phyloP scores from a whole-genome alignment of 1,284 basidiomycete genomes.

The Fomitopsis schrenkii region DNA sequence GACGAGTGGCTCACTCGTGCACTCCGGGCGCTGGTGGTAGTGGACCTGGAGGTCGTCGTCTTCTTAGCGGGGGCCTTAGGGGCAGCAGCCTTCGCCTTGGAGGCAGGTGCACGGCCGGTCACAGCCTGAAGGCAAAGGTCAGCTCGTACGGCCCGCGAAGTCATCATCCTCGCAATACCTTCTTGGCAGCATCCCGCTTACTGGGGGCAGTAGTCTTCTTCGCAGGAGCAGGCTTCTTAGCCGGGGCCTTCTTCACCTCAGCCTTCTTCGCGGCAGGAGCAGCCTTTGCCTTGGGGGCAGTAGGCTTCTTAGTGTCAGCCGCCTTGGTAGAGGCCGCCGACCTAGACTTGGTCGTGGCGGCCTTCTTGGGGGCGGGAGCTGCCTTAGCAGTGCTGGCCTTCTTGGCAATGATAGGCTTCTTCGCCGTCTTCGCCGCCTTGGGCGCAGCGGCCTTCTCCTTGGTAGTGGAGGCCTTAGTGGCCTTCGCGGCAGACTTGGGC shows the following conservation, averaged over 20 bases:
- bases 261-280: conserved; percentile 20
- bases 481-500: conserved; percentile 14
- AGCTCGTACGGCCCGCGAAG: background rate
- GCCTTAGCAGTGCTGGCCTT: conserved; percentile 24
- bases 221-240: conserved; percentile 41
- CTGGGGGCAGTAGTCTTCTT: conserved; percentile 48
- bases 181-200: conserved; percentile 51
- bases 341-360: conserved; percentile 17
- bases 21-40: conserved; percentile 12
- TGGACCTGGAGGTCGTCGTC: conserved; percentile 7
- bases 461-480: conserved; percentile 16
- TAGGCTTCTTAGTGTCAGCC: conserved; percentile 16
- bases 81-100: conserved; percentile 23
- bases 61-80: conserved; percentile 10
- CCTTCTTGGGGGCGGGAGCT: conserved; percentile 14
- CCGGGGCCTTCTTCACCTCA: conserved; percentile 30
- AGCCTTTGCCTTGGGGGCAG: conserved; percentile 19
- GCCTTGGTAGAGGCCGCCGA: conserved; percentile 22
- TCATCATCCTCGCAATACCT: conserved; percentile 31
- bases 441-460: conserved; percentile 19
- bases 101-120: conserved; percentile 39
- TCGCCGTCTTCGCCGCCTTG: conserved; percentile 19
- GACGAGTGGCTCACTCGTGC: conserved; percentile 14
- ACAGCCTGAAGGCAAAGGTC: conserved; percentile 32
- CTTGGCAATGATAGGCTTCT: conserved; percentile 21